Percentiles rank a stretch among this genome's conserved stretches.
phyloP scores from a whole-genome alignment of 257 asterid genomes.

The Penstemon eatonii region DNA sequence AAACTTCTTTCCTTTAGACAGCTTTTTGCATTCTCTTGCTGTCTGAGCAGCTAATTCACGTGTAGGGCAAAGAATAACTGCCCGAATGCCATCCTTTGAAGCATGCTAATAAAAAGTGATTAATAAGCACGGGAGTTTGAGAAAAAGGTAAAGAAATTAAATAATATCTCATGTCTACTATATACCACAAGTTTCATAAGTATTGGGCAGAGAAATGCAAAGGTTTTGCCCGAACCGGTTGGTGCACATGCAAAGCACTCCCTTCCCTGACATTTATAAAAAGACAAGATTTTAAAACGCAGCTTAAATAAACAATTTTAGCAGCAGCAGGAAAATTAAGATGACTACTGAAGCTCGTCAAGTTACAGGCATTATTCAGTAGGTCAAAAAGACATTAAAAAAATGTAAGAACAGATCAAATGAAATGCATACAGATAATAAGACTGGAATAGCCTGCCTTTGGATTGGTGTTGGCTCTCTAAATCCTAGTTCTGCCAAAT shows the following conservation, averaged over 20 bases:
- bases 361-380: slow-evolving; percentile 6
- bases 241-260: slow-evolving; percentile 97
- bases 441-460: slow-evolving; percentile 93
- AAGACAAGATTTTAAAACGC: slow-evolving; percentile 6
- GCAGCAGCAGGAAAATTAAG: slow-evolving; percentile 16
- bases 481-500: slow-evolving; percentile 67
- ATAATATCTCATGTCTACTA: background rate
- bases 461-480: slow-evolving; percentile 95
- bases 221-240: slow-evolving; percentile 96
- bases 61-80: slow-evolving; percentile 89
- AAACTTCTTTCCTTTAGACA: slow-evolving; percentile 79
- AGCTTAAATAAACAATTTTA: background rate
- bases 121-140: slow-evolving; percentile 30
- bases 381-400: background rate
- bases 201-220: slow-evolving; percentile 82
- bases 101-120: slow-evolving; percentile 54
- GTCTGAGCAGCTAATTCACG: slow-evolving; percentile 99
- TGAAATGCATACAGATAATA: slow-evolving; percentile 79
- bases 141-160: background rate
- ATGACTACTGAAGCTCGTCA: slow-evolving; percentile 15
- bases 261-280: slow-evolving; percentile 57
- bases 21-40: slow-evolving; percentile 85
- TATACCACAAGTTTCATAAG: slow-evolving; percentile 80
- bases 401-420: slow-evolving; percentile 34
- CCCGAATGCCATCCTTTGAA: slow-evolving; percentile 77